phyloP scores from a whole-genome alignment of 192 early-diverging fungal species.

The Chytriomyces confervae region DNA sequence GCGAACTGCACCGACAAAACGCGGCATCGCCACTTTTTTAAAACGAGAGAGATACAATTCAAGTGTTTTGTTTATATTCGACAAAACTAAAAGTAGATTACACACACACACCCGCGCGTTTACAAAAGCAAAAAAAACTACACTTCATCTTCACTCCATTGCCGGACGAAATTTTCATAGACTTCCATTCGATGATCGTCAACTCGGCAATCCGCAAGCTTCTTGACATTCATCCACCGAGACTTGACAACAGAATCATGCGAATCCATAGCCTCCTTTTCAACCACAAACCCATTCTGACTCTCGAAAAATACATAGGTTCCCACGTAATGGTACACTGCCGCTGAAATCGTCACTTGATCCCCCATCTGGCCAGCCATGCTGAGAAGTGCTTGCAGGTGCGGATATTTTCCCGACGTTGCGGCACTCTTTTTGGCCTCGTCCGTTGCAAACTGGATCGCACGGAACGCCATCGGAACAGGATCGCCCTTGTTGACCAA shows the following conservation, averaged over 20 bases:
- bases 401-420: neutral
- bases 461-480: slow-evolving; percentile 18
- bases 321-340: slow-evolving; percentile 2
- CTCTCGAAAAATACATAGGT: slow-evolving; percentile 27
- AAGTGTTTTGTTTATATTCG: neutral
- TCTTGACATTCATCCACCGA: neutral
- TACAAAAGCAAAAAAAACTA: neutral
- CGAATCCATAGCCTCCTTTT: neutral
- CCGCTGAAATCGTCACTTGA: neutral
- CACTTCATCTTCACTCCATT: neutral
- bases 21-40: neutral
- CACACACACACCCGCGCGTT: neutral
- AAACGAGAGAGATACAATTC: neutral
- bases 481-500: slow-evolving; percentile 31
- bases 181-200: slow-evolving; percentile 2
- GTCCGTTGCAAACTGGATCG: slow-evolving; percentile 3
- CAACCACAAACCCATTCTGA: neutral
- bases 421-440: neutral
- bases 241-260: neutral
- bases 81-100: neutral
- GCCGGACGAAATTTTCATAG: neutral
- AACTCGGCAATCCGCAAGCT: neutral
- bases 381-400: neutral
- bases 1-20: neutral
- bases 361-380: neutral